These are phyloP conservation scores for Pyrus communis DNA, from an alignment of 306 rosid species.

Conservation along the genomic window DNA sequence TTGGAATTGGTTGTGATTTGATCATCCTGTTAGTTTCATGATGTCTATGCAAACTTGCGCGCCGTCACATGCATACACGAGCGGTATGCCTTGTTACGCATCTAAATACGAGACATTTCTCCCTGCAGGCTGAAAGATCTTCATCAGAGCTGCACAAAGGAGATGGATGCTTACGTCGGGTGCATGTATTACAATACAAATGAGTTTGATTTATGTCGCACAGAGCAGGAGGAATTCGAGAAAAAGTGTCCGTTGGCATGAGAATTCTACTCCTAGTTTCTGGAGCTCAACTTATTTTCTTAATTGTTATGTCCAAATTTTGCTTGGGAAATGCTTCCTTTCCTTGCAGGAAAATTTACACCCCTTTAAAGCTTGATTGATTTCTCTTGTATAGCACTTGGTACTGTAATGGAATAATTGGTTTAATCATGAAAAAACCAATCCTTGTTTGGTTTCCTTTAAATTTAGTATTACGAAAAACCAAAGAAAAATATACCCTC, in stretches of 20 bases:
- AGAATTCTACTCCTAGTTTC: constrained; percentile 17
- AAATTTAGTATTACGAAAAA: not conserved
- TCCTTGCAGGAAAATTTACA: constrained; percentile 19
- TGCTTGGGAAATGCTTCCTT: constrained; percentile 15
- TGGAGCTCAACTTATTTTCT: constrained; percentile 2
- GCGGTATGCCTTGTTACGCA: not conserved
- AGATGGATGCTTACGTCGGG: constrained; percentile 84
- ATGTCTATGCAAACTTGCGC: not conserved
- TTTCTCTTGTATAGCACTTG: not conserved
- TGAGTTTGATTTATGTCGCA: constrained; percentile 92
- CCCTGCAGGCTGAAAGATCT: constrained; percentile 81
- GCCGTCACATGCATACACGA: not conserved
- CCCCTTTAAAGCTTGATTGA: constrained; percentile 11
- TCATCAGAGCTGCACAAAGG: constrained; percentile 82
- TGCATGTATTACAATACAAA: constrained; percentile 96
- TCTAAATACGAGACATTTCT: constrained; percentile 5
- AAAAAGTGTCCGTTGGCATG: constrained; percentile 71
- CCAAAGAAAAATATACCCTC: too few relatives aligned
- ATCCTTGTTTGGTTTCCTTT: not conserved
- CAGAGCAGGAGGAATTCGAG: constrained; percentile 84
- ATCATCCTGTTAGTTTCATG: not conserved
- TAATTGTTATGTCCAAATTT: constrained; percentile 18
- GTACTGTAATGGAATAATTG: not conserved
- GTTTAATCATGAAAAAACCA: not conserved
- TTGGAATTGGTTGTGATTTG: not conserved